Base-by-base conservation (phyloP, 352 stramenopile species). In the Thraustochytrium striatum region DNA sequence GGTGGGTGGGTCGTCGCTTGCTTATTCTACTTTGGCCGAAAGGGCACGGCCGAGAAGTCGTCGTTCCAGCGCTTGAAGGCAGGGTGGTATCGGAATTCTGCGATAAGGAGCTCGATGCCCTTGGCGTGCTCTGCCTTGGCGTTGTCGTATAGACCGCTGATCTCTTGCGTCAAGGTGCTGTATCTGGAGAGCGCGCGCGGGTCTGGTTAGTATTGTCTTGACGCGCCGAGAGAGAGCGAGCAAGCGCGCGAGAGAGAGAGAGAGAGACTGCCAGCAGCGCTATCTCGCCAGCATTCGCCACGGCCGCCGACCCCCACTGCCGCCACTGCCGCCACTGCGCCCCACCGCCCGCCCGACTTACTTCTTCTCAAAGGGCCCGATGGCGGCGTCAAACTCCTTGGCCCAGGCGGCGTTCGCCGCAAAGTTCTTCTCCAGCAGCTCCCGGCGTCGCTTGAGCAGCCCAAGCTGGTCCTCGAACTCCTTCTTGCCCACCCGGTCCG, bases 81-180 rank as follows among this genome's bases (percentile, higher is more conserved):
- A 3, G 90, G 90, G 72, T 95, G 90, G 82, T 95, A 94, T 73
- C 93, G 88, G 61, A 95, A 95, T 65, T 94, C 89, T 41, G 93
- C 85, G 59, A 94, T 90, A 38, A 95, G 87, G 69, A 95, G 87
- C 44, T 87, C 73, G 39, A 95, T 89, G 43, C 89, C 90, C 68
- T 93, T 87, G 0, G 87, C 88, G 62, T 95, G 90, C 38, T 90
- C 87, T 16, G 88, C 70, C 73, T 94, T 94, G 57, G 89, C 90
- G n/a, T 92, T 87, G 50, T 92, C 88, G 81, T 95, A 94, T 80
- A 92, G 88, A 36, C 85, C 78, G 57, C 89, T 85, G 87, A 94
- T 94, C 57, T 84, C 80, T 62, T 86, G 84, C 2, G 90, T 94
- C 21, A 90, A 91, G 44, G 88, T 87, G 36, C 73, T 57, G 50